Evolutionary conservation across 192 early-diverging fungal genomes (phyloP), one percentile per base, ranked within the genome.

Genomic region (Podochytrium sp.): DNA sequence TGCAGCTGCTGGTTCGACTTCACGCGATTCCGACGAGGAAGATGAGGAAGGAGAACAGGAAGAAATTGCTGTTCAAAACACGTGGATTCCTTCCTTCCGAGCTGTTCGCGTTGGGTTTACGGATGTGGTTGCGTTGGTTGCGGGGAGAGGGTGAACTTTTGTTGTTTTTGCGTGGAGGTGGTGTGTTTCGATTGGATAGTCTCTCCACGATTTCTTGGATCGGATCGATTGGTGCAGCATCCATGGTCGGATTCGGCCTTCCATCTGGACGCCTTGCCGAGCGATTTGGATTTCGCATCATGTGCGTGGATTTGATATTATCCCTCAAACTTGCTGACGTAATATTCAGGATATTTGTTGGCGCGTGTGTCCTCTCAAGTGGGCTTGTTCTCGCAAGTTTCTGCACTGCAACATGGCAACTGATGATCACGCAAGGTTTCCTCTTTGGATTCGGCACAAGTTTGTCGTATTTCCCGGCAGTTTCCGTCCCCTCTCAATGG

Each of bases 401-500:
- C 27, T 41, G 40, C n/a, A 65, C n/a, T 16, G 18, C 5, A 29
- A 30, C 23, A 29, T 47, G 40, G 40, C 58, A 34, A 23, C 41
- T 65, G 16, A 43, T 40, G n/a, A 20, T 65, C 20, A 65, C 32
- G 34, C 41, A 61, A 49, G 32, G 37, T 41, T 47, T 52, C 66
- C 7, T 47, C 20, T 37, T 33, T 53, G 53, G 62, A 33, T 12
- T 65, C 41, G 42, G 78, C 79, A 76, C 83, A 18, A 85, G 85
- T 3, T 77, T 95, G 39, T 61, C 91, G 16, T 88, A 87, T 49
- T 85, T 90, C 16, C 91, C 91, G 0, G 85, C 82, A 27, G 81
- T 92, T 42, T 83, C 84, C 16, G 85, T 90, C 3, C 83, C 89
- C 4, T 71, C 85, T 2, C 90, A 93, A 71, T 95, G 90, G 90